Conservation (phyloP, 2,329 filamentous ascomycete genomes). For the Arthrobotrys conoides region DNA sequence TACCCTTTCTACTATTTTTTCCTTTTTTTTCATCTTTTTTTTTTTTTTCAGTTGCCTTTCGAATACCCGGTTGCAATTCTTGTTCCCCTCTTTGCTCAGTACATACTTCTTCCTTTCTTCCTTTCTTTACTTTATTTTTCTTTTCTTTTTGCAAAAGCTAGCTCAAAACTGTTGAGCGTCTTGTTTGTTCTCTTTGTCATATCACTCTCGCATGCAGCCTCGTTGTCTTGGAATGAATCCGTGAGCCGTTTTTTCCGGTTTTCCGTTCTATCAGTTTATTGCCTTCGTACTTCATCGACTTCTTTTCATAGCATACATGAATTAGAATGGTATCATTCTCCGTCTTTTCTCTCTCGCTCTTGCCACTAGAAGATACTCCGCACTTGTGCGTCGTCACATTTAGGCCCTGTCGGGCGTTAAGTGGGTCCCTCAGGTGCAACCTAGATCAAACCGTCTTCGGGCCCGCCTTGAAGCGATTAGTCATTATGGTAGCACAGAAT, state of each 20-base stretch:
- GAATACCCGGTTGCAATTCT: slow-evolving; percentile 53
- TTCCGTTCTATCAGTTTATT: neutral
- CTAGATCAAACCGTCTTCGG: neutral
- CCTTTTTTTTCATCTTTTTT: neutral
- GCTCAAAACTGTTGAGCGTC: neutral
- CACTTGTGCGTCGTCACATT: slow-evolving; percentile 15
- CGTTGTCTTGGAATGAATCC: slow-evolving; percentile 22
- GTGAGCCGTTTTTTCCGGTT: neutral
- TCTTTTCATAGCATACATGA: slow-evolving; percentile 11
- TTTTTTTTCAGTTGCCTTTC: slow-evolving; percentile 16
- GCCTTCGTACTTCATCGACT: slow-evolving; percentile 2
- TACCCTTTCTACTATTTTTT: no score
- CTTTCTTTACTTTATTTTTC: neutral
- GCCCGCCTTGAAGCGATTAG: neutral
- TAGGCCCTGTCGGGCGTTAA: neutral
- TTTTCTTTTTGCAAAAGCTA: slow-evolving; percentile 13
- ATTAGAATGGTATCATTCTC: slow-evolving; percentile 21
- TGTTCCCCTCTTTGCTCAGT: slow-evolving; percentile 7
- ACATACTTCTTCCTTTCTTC: slow-evolving; percentile 7
- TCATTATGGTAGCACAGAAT: neutral
- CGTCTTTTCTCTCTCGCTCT: neutral
- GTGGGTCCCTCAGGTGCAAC: neutral
- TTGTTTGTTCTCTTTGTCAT: slow-evolving; percentile 1
- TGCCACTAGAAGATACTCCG: neutral
- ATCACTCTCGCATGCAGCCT: slow-evolving; percentile 22